These are phyloP conservation scores for Lentinula sp. DNA, from an alignment of 768 basidiomycete genomes.

Conservation along the genomic window DNA sequence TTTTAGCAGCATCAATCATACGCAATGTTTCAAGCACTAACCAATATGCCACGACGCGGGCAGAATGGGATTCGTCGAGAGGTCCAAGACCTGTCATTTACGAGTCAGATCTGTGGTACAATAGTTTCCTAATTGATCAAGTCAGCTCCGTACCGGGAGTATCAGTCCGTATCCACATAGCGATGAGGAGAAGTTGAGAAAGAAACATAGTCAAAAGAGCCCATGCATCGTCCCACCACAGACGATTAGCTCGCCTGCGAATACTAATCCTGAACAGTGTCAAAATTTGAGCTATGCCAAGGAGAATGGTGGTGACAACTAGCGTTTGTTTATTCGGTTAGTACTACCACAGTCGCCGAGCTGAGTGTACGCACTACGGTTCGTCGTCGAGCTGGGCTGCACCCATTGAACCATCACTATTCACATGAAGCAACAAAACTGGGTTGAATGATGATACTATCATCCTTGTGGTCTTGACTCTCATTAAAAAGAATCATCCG, in stretches of 20 bases:
- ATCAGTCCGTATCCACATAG: conserved; percentile 9
- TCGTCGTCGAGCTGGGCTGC: conserved; percentile 7
- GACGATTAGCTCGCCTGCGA: not conserved
- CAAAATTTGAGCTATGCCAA: conserved; percentile 5
- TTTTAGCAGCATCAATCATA: not conserved
- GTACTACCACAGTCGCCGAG: not conserved
- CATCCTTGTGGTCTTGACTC: not conserved
- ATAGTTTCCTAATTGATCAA: too few relatives aligned
- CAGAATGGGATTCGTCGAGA: not conserved
- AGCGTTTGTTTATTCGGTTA: not conserved
- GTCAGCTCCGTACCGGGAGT: not conserved
- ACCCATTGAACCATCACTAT: conserved; percentile 8
- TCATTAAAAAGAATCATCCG: not conserved
- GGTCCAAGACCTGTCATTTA: not conserved
- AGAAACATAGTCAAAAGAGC: conserved; percentile 3
- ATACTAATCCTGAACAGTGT: not conserved
- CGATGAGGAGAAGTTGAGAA: not conserved
- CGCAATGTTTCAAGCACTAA: not conserved
- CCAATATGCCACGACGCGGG: conserved; percentile 6
- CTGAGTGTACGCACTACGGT: conserved; percentile 3
- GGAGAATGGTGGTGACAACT: conserved; percentile 3
- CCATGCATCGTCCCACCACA: conserved; percentile 11
- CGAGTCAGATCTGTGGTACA: not conserved
- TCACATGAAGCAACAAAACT: conserved; percentile 1
- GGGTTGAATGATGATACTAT: not conserved